Evolutionary conservation across 371 early-diverging fungal genomes (phyloP).

Genomic region (Dichotomocladium elegans): DNA sequence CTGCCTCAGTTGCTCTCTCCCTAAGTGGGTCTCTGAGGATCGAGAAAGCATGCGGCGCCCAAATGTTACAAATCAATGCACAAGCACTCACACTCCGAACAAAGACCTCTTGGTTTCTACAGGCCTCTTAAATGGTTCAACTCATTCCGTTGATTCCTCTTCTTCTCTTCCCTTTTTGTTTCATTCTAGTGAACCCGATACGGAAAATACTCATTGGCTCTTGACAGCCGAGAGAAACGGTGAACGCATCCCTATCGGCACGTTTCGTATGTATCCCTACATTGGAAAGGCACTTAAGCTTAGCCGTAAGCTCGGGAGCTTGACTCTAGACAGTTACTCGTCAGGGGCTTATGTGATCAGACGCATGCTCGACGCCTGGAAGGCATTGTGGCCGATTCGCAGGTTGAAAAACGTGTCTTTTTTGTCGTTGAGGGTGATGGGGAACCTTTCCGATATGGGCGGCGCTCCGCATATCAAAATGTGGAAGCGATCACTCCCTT

Average conservation of each 20-base stretch:
- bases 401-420: conserved; percentile 36
- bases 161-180: too few species aligned
- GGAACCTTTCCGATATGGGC: conserved; percentile 31
- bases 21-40: too few species aligned
- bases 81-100: too few species aligned
- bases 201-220: conserved; percentile 26
- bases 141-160: too few species aligned
- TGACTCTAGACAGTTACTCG: conserved; percentile 23
- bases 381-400: conserved; percentile 31
- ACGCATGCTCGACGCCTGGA: conserved; percentile 12
- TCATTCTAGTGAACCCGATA: conserved; percentile 20
- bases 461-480: conserved; percentile 42
- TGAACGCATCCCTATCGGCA: conserved; percentile 27
- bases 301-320: conserved; percentile 39
- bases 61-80: too few species aligned
- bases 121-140: not conserved
- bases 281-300: conserved; percentile 27
- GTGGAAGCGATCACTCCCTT: conserved; percentile 21
- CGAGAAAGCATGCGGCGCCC: too few species aligned
- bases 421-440: conserved; percentile 32
- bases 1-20: too few species aligned
- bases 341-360: conserved; percentile 19
- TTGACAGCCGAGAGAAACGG: conserved; percentile 20
- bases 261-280: conserved; percentile 24
- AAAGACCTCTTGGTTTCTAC: not conserved